Percentiles rank a stretch among this genome's conserved stretches.
These are phyloP conservation scores for Colletotrichum acutatum DNA, from an alignment of 2,329 filamentous ascomycete genomes.

Conservation along the genomic window DNA sequence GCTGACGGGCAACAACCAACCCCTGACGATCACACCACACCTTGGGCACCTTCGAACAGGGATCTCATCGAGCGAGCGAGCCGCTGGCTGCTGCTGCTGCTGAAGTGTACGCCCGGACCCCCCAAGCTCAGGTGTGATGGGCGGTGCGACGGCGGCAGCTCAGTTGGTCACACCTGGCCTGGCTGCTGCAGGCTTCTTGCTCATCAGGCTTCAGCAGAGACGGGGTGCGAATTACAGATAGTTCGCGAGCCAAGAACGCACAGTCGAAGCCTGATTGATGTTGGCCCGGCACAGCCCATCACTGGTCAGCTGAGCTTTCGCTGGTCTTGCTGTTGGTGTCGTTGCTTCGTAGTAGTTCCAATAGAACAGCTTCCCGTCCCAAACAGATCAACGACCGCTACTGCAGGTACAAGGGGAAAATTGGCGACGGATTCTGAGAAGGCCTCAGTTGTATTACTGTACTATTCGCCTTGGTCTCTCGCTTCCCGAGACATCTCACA, in stretches of 20 bases:
- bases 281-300: neutral
- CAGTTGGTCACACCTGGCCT: neutral
- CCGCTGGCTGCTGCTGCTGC: too few relatives aligned
- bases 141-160: neutral
- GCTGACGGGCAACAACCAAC: constrained; percentile 21
- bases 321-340: neutral
- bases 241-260: neutral
- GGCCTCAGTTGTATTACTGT: constrained; percentile 2
- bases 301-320: constrained; percentile 3
- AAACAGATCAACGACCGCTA: constrained; percentile 3
- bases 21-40: constrained; percentile 32
- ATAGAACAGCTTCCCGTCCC: constrained; percentile 2
- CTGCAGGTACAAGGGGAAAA: constrained; percentile 27
- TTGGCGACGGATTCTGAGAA: constrained; percentile 1
- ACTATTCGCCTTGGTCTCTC: constrained; percentile 8
- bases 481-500: constrained; percentile 21
- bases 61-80: constrained; percentile 8
- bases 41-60: neutral
- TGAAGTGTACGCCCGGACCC: neutral
- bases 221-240: neutral
- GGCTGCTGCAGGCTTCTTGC: neutral
- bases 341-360: constrained; percentile 3
- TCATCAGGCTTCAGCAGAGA: neutral
- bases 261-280: neutral
- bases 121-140: constrained; percentile 1